Base-by-base conservation (phyloP, 352 stramenopile species). In the Sclerospora graminicola region DNA sequence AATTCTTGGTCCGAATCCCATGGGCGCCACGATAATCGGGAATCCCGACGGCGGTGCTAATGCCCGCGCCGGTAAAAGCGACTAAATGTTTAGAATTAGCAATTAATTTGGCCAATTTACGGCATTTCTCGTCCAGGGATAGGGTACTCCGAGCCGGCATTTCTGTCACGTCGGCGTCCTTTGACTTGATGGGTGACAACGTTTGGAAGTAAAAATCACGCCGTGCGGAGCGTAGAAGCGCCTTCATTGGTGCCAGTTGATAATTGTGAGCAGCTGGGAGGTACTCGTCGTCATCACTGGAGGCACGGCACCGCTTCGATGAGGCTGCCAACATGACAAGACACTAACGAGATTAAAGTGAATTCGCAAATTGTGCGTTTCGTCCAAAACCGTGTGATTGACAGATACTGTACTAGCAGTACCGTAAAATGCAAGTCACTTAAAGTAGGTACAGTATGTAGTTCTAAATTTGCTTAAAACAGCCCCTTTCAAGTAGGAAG, bases 1-100 rank as follows among this genome's bases (percentile, higher is more conserved):
- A 72, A 13, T 66, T 54, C 45, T 78, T 84, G 8, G 69, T 89
- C 27, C 79, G 76, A 37, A 91, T 87, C 0, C 79, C 79, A 27
- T 84, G 60, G 31, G 85, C 74, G n/a, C 79, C 79, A 20, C 79
- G 75, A 52, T 91, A 91, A 57, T 91, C 79, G 0, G 79, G 79
- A 16, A 91, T 60, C 5, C 79, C 79, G 2, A 83, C 71, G 6
- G 79, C 83, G 7, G 79, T 91, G 44, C 73, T 87, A 48, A 91
- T 79, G 14, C 79, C 79, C 1, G 79, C 79, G 23, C 79, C 79
- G 2, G 79, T 91, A 51, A 91, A 91, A 29, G 74, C 79, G 29
- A 91, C 74, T 2, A 91, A 52, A 32, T 88, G 74, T 41, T 62
- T 74, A 13, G 76, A 77, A 31, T 51, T 51, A 10, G 57, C 57